Conservation (phyloP, 805 yeast species). For the Cyberlindnera xylosilytica region DNA sequence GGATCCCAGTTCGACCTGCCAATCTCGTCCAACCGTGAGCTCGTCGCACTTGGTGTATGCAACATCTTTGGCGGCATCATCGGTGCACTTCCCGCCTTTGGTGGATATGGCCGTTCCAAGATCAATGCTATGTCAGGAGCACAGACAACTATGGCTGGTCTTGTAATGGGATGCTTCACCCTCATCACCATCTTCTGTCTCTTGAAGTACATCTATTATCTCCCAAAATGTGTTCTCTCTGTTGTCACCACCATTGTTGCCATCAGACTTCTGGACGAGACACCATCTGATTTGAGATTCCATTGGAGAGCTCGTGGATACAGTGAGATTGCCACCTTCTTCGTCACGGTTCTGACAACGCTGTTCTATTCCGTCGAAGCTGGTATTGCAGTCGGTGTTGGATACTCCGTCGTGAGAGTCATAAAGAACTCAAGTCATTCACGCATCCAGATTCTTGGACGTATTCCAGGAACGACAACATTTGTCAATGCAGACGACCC, state of each 20-base stretch:
- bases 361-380: conserved; percentile 77
- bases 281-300: conserved; percentile 73
- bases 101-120: conserved; percentile 93
- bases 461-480: conserved; percentile 56
- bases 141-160: conserved; percentile 78
- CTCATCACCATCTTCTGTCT: conserved; percentile 59
- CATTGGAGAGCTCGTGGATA: conserved; percentile 73
- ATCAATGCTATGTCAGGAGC: conserved; percentile 89
- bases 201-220: conserved; percentile 59
- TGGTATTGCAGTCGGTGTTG: conserved; percentile 86
- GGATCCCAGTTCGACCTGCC: conserved; percentile 70
- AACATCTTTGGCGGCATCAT: conserved; percentile 56
- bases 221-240: conserved; percentile 78
- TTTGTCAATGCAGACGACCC: conserved; percentile 73
- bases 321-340: conserved; percentile 68
- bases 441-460: conserved; percentile 77
- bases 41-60: conserved; percentile 82
- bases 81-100: conserved; percentile 82
- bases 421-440: conserved; percentile 78
- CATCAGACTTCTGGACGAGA: conserved; percentile 71
- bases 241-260: conserved; percentile 82
- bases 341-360: conserved; percentile 61
- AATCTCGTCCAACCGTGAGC: conserved; percentile 82
- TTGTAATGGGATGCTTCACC: conserved; percentile 75
- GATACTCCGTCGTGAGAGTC: conserved; percentile 75